These are phyloP conservation scores for Backusella morwellensis DNA, from an alignment of 192 early-diverging fungal genomes.

Conservation along the genomic window DNA sequence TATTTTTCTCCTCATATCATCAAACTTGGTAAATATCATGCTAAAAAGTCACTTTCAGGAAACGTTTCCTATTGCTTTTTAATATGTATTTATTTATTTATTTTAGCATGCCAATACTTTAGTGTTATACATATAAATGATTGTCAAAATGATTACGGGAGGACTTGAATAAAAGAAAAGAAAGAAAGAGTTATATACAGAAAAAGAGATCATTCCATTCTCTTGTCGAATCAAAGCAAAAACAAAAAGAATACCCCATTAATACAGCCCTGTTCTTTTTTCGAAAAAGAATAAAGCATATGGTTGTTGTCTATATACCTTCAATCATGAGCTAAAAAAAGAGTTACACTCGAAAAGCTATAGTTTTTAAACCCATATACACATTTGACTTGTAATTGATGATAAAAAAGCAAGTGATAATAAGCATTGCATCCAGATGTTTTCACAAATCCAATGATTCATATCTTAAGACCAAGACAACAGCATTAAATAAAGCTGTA, in stretches of 20 bases:
- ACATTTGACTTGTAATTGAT: background rate
- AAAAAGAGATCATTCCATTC: slow-evolving; percentile 2
- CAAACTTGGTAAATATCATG: background rate
- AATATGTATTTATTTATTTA: background rate
- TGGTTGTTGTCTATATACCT: background rate
- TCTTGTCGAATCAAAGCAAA: background rate
- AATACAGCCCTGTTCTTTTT: background rate
- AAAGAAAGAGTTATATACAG: background rate
- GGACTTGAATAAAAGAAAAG: background rate
- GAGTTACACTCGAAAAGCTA: background rate
- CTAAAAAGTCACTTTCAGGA: background rate
- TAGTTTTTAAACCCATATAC: background rate
- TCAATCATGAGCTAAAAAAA: background rate
- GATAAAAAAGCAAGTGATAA: background rate
- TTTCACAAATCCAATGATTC: background rate
- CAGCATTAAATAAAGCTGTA: background rate
- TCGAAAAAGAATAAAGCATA: background rate
- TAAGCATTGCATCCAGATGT: background rate
- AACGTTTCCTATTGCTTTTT: background rate
- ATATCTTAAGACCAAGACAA: background rate
- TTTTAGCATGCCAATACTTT: background rate
- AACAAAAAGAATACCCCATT: background rate
- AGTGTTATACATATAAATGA: background rate
- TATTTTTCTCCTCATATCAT: background rate
- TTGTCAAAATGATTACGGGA: background rate